Evolutionary conservation across 2,329 filamentous ascomycete species (phyloP).

Genomic region (Ascochyta clinopodiicola): DNA sequence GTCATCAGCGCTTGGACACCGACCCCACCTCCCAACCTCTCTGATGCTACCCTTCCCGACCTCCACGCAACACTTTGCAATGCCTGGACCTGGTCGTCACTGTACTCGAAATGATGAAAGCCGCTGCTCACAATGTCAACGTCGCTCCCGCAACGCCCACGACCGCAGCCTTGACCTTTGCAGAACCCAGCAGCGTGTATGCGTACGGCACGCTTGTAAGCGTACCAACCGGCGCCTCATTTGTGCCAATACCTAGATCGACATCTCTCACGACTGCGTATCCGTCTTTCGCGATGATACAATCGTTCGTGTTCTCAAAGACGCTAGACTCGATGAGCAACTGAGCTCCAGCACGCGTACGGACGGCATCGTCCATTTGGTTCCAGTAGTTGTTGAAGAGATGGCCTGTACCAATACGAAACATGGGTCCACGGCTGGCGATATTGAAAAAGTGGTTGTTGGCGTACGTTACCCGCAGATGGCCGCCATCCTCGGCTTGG

Average conservation of each 20-base stretch:
- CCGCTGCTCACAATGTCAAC: background rate
- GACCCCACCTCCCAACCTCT: background rate
- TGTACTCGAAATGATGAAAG: background rate
- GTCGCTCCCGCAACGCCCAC: constrained; percentile 27
- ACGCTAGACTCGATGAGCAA: constrained; percentile 44
- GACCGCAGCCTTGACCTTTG: constrained; percentile 45
- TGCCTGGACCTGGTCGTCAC: no score
- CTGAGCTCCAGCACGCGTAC: constrained; percentile 47
- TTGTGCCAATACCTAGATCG: constrained; percentile 34
- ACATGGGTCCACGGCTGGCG: constrained; percentile 65
- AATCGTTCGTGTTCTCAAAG: constrained; percentile 33
- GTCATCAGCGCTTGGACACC: background rate
- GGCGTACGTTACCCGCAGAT: constrained; percentile 66
- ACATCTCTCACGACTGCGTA: constrained; percentile 41
- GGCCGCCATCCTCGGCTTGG: constrained; percentile 61
- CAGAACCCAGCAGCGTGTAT: constrained; percentile 29
- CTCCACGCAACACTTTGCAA: no score
- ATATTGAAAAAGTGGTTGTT: constrained; percentile 69
- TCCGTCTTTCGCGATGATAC: constrained; percentile 33
- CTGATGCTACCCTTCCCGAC: background rate
- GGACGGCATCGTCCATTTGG: constrained; percentile 37
- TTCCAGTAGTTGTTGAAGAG: constrained; percentile 57
- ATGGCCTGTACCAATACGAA: constrained; percentile 70
- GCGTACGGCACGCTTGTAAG: constrained; percentile 23
- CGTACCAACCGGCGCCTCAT: constrained; percentile 36